Evolutionary conservation across 805 yeast species (phyloP).

Genomic region (Metschnikowia aberdeeniae): DNA sequence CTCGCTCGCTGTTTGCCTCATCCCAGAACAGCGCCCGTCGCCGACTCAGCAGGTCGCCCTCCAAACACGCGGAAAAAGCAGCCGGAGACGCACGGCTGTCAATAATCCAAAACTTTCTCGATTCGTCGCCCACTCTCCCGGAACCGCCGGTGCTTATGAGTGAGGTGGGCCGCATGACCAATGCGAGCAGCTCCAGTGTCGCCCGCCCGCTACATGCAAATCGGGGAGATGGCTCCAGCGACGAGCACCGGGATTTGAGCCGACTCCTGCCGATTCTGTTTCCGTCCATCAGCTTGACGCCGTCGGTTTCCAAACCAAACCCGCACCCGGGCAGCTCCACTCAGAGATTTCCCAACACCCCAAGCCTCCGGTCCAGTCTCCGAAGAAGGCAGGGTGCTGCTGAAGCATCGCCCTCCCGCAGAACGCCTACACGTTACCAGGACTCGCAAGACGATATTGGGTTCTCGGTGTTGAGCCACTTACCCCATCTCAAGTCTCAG

Average conservation of each 20-base stretch:
- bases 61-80: not conserved
- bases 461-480: constrained; percentile 4
- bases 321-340: constrained; percentile 5
- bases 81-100: constrained; percentile 27
- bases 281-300: constrained; percentile 9
- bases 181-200: constrained; percentile 15
- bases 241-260: constrained; percentile 8
- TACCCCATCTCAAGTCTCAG: not conserved
- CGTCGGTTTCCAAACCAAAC: constrained; percentile 1
- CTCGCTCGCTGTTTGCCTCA: constrained; percentile 6
- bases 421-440: not conserved
- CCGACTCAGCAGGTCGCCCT: constrained; percentile 9
- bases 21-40: constrained; percentile 3
- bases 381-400: constrained; percentile 1
- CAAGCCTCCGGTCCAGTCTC: constrained; percentile 8
- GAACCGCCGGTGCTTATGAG: constrained; percentile 40
- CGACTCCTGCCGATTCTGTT: constrained; percentile 17
- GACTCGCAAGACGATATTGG: constrained; percentile 8
- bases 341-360: constrained; percentile 12
- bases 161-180: constrained; percentile 24
- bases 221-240: constrained; percentile 4
- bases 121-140: constrained; percentile 43
- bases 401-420: constrained; percentile 7
- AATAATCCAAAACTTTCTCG: constrained; percentile 30
- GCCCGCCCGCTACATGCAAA: not conserved